Percentiles rank a stretch among this genome's conserved stretches.
phyloP scores from a whole-genome alignment of 768 basidiomycete genomes.

The Aureoboletus auriporus region DNA sequence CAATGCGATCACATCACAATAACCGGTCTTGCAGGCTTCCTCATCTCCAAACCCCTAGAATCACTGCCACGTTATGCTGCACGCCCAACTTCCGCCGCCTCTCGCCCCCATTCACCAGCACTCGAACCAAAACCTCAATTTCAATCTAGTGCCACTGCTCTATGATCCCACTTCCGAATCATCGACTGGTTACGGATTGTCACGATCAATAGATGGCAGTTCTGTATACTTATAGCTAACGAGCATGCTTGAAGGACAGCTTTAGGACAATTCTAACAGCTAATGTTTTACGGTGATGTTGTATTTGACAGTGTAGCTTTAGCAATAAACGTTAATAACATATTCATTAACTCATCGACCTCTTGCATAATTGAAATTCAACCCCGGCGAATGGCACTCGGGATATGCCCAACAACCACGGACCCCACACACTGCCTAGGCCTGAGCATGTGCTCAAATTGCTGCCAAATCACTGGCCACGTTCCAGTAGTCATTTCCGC shows the following conservation, averaged over 20 bases:
- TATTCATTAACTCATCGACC: no score
- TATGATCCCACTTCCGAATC: conserved; percentile 19
- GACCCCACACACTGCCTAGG: no score
- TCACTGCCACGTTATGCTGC: conserved; percentile 56
- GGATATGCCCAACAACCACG: no score
- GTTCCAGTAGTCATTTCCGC: no score
- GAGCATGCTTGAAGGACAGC: conserved; percentile 12
- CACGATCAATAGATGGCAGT: conserved; percentile 17
- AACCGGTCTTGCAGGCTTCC: conserved; percentile 36
- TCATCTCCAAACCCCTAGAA: conserved; percentile 61
- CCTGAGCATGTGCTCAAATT: no score
- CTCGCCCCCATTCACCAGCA: conserved; percentile 22
- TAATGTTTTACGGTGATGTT: conserved; percentile 11
- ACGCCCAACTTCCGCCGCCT: conserved; percentile 28
- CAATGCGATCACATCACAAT: conserved; percentile 3
- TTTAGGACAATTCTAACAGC: conserved; percentile 6
- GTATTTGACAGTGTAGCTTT: conserved; percentile 27
- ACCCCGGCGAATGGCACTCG: no score
- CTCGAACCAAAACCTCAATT: conserved; percentile 20
- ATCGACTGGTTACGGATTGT: conserved; percentile 17
- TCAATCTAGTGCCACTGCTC: conserved; percentile 25
- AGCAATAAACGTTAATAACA: not conserved
- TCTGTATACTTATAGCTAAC: conserved; percentile 12
- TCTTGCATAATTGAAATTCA: no score
- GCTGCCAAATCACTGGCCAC: no score